Conservation (phyloP, 495 filamentous ascomycete genomes). For the Tetracladium setigerum region DNA sequence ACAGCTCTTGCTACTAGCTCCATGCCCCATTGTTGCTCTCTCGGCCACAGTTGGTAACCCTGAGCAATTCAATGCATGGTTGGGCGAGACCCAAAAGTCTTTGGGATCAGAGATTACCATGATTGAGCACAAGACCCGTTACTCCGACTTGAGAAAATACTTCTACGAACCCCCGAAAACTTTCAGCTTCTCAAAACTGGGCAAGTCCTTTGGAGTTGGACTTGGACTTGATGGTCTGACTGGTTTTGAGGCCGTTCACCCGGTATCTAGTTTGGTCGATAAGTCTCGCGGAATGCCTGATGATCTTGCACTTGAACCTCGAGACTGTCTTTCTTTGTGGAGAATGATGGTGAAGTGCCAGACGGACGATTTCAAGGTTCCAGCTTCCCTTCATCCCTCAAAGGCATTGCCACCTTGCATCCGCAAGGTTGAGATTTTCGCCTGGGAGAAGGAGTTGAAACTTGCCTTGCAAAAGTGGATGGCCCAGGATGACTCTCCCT, state of each 20-base stretch:
- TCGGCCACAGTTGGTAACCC: constrained; percentile 79
- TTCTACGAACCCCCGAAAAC: constrained; percentile 43
- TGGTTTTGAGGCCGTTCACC: constrained; percentile 57
- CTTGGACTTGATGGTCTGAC: constrained; percentile 42
- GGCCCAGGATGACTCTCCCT: constrained; percentile 48
- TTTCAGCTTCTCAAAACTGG: constrained; percentile 52
- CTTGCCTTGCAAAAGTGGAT: constrained; percentile 52
- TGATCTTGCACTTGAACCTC: constrained; percentile 60
- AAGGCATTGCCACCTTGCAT: constrained; percentile 33
- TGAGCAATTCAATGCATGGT: constrained; percentile 59
- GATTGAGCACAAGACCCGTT: constrained; percentile 57
- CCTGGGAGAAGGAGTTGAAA: constrained; percentile 60
- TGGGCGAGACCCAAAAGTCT: constrained; percentile 47
- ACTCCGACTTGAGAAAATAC: constrained; percentile 70
- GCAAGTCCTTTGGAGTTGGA: constrained; percentile 29
- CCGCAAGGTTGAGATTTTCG: constrained; percentile 53
- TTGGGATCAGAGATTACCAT: constrained; percentile 52
- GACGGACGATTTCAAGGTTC: constrained; percentile 36
- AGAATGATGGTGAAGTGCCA: constrained; percentile 46
- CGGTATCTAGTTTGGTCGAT: constrained; percentile 53
- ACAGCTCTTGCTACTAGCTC: constrained; percentile 63
- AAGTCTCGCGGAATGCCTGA: constrained; percentile 49
- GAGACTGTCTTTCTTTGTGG: constrained; percentile 63
- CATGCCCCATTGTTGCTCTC: constrained; percentile 73
- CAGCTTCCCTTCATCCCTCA: constrained; percentile 37